Evolutionary conservation across 129 eudicot species (phyloP).

Genomic region (Helichrysum umbraculigerum): DNA sequence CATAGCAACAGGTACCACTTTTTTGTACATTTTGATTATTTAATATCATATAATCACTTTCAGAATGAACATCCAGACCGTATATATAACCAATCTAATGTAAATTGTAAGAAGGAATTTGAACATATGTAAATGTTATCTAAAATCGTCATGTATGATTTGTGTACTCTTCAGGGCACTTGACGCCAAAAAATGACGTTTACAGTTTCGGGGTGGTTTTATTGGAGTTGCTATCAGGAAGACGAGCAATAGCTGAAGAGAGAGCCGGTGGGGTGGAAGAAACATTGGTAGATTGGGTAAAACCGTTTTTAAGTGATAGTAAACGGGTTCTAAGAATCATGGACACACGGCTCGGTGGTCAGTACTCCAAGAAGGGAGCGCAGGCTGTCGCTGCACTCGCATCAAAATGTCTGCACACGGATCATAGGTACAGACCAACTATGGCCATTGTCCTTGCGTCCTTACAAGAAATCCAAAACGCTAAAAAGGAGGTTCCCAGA

Average conservation of each 20-base stretch:
- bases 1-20: conserved; percentile 47
- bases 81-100: neutral
- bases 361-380: conserved; percentile 69
- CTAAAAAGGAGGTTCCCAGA: conserved; percentile 31
- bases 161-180: conserved; percentile 45
- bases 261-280: conserved; percentile 60
- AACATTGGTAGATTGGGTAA: conserved; percentile 78
- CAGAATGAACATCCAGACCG: neutral
- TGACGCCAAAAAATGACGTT: conserved; percentile 78
- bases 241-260: conserved; percentile 73
- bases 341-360: conserved; percentile 81
- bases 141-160: neutral
- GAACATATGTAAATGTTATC: neutral
- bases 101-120: neutral
- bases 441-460: conserved; percentile 58
- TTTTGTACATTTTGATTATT: neutral
- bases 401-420: conserved; percentile 51
- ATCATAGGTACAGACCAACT: conserved; percentile 62
- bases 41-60: no score
- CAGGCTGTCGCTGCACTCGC: conserved; percentile 61
- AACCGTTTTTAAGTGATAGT: conserved; percentile 57
- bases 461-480: conserved; percentile 44
- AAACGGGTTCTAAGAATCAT: conserved; percentile 67
- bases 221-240: conserved; percentile 69
- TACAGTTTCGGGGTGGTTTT: conserved; percentile 82